Evolutionary conservation across 2,329 filamentous ascomycete species (phyloP).

Genomic region (Mariannaea elegans): DNA sequence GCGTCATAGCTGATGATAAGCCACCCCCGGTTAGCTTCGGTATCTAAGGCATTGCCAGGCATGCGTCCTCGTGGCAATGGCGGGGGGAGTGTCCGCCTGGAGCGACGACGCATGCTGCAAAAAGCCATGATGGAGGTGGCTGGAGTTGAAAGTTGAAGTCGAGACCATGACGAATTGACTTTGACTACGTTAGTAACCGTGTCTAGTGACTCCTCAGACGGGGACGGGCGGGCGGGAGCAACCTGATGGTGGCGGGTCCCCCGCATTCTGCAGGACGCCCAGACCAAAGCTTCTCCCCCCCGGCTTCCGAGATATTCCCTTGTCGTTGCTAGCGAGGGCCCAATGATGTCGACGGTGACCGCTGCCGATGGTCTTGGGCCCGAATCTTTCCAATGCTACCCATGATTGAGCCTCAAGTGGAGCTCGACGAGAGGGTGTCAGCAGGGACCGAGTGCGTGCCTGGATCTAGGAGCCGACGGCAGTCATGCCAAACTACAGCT

Average conservation of each 20-base stretch:
- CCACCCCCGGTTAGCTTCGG: constrained; percentile 30
- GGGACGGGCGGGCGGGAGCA: constrained; percentile 18
- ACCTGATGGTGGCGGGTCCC: constrained; percentile 28
- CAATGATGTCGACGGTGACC: constrained; percentile 27
- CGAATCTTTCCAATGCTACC: constrained; percentile 26
- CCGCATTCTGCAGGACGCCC: constrained; percentile 34
- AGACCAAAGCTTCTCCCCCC: constrained; percentile 16
- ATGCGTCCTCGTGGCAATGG: constrained; percentile 23
- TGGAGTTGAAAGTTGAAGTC: background rate
- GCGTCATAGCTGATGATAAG: constrained; percentile 27
- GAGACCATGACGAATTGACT: background rate
- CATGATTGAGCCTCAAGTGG: constrained; percentile 38
- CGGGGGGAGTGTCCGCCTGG: constrained; percentile 9
- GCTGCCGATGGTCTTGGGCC: constrained; percentile 20
- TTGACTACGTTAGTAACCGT: background rate
- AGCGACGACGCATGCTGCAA: background rate
- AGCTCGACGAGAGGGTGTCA: constrained; percentile 20
- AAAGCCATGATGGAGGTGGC: constrained; percentile 7
- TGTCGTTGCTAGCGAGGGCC: constrained; percentile 27
- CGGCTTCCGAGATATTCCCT: constrained; percentile 39
- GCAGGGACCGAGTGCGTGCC: background rate
- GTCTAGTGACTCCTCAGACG: background rate
- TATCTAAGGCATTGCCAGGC: constrained; percentile 10
- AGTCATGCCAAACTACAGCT: background rate
- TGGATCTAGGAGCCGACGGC: constrained; percentile 10